A percentile compares a stretch with the other conserved stretches of the same genome.
Evolutionary conservation across 805 yeast species (phyloP).

Genomic region (Sugiyamaella smithiae): DNA sequence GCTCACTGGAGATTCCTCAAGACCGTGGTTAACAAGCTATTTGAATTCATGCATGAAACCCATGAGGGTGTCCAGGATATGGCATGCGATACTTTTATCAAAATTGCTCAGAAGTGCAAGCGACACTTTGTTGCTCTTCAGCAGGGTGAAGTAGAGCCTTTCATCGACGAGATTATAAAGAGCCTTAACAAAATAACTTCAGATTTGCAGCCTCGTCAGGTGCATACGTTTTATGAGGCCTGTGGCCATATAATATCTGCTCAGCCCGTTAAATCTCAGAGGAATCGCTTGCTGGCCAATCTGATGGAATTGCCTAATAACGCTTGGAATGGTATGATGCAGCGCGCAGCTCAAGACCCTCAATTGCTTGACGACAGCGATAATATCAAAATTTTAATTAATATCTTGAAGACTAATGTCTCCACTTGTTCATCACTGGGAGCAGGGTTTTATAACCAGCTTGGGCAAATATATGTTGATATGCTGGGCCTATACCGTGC

Average conservation of each 20-base stretch:
- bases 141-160: slow-evolving; percentile 82
- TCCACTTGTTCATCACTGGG: slow-evolving; percentile 95
- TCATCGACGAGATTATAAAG: slow-evolving; percentile 82
- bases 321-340: slow-evolving; percentile 91
- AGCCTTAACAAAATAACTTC: slow-evolving; percentile 82
- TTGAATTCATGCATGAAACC: slow-evolving; percentile 99
- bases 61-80: slow-evolving; percentile 99
- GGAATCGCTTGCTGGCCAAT: slow-evolving; percentile 69
- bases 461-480: slow-evolving; percentile 80
- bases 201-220: slow-evolving; percentile 95
- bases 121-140: slow-evolving; percentile 90
- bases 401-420: slow-evolving; percentile 91
- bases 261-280: slow-evolving; percentile 64
- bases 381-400: slow-evolving; percentile 88
- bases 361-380: slow-evolving; percentile 70
- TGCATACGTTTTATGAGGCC: slow-evolving; percentile 96
- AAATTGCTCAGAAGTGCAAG: slow-evolving; percentile 92
- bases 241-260: slow-evolving; percentile 93
- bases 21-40: slow-evolving; percentile 91
- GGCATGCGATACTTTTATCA: slow-evolving; percentile 99
- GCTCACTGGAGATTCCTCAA: slow-evolving; percentile 98
- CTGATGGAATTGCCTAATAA: slow-evolving; percentile 89
- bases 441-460: slow-evolving; percentile 83
- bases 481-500: slow-evolving; percentile 88
- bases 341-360: slow-evolving; percentile 82